Conservation (phyloP, 148 eudicot genomes). For the Diospyros lotus region DNA sequence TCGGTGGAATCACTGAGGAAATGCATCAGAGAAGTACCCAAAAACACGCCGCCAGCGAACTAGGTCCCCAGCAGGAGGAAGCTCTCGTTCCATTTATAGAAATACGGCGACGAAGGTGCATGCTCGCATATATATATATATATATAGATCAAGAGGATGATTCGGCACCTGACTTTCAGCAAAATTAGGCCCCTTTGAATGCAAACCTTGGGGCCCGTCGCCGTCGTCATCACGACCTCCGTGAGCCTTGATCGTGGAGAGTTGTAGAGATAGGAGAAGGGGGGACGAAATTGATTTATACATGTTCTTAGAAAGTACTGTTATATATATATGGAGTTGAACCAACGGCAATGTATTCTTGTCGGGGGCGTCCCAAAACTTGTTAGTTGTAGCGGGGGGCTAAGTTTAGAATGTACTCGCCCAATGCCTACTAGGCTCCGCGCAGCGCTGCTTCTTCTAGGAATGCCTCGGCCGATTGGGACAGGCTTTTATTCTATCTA, state of each 20-base stretch:
- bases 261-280: slow-evolving; percentile 31
- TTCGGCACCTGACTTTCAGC: slow-evolving; percentile 62
- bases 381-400: too few relatives aligned
- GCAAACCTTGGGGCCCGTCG: slow-evolving; percentile 11
- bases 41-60: slow-evolving; percentile 72
- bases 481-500: too few relatives aligned
- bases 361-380: too few relatives aligned
- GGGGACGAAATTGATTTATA: not conserved
- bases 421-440: too few relatives aligned
- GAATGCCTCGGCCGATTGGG: too few relatives aligned
- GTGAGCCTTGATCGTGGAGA: slow-evolving; percentile 33
- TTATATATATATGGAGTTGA: too few relatives aligned
- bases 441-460: too few relatives aligned
- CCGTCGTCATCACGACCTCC: slow-evolving; percentile 29
- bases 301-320: too few relatives aligned
- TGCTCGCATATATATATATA: not conserved
- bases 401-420: too few relatives aligned
- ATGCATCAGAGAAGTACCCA: slow-evolving; percentile 64
- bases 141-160: slow-evolving; percentile 41
- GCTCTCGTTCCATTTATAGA: slow-evolving; percentile 55
- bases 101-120: slow-evolving; percentile 69
- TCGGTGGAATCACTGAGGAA: slow-evolving; percentile 51
- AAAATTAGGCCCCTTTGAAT: slow-evolving; percentile 36
- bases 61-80: slow-evolving; percentile 69
- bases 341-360: too few relatives aligned